Percentiles rank a stretch among this genome's conserved stretches.
Conservation (phyloP, 768 basidiomycete genomes). For the Mycena latifolia region DNA sequence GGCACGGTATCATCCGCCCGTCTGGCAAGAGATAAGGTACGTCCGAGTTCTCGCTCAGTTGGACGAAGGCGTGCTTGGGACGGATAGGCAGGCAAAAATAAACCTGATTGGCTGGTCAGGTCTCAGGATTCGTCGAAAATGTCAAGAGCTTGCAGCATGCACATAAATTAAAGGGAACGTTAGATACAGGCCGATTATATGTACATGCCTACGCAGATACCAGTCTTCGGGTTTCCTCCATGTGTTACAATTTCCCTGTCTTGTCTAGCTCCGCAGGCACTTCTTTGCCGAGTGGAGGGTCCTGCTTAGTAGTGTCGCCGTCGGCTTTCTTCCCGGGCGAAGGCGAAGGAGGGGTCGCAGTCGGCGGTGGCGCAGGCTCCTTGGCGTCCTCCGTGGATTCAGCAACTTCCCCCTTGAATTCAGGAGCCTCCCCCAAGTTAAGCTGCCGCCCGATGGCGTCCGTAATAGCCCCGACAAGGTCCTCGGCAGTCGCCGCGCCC, state of each 20-base stretch:
- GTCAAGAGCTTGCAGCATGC: too few species aligned
- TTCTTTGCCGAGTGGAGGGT: background rate
- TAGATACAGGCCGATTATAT: too few species aligned
- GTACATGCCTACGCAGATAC: background rate
- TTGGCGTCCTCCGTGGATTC: slow-evolving; percentile 3
- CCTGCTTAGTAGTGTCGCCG: background rate
- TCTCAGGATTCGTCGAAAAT: too few species aligned
- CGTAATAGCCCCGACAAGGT: slow-evolving; percentile 46
- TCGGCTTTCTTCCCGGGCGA: background rate
- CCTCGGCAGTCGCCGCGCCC: slow-evolving; percentile 19
- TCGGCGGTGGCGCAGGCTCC: background rate
- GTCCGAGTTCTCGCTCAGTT: too few species aligned
- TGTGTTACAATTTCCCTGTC: background rate
- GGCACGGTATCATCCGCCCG: too few species aligned
- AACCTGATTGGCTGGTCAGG: too few species aligned
- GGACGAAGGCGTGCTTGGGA: too few species aligned
- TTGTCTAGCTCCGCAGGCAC: background rate
- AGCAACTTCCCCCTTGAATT: slow-evolving; percentile 29
- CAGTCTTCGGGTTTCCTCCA: background rate
- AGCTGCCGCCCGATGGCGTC: slow-evolving; percentile 48
- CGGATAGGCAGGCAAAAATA: too few species aligned
- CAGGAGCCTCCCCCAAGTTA: slow-evolving; percentile 37
- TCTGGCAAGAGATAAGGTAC: too few species aligned
- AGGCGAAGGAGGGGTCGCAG: background rate
- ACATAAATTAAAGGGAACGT: too few species aligned